Conservation (phyloP, 148 eudicot species). For the Cornus suecica region DNA sequence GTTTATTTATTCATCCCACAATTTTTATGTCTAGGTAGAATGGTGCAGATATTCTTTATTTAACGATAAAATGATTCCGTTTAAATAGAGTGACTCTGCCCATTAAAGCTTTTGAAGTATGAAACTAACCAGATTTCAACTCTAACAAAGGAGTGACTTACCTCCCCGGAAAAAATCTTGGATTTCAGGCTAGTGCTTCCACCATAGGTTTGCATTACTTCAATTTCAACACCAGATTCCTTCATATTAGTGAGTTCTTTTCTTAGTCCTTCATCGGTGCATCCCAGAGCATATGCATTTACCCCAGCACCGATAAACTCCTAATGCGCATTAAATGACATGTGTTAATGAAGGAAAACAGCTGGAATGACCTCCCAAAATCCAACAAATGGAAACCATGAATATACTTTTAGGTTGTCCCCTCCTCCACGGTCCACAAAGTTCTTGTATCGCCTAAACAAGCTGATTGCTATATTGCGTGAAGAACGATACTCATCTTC, state of each 20-base stretch:
- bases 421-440: slow-evolving; percentile 88
- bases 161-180: slow-evolving; percentile 67
- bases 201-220: slow-evolving; percentile 60
- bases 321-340: slow-evolving; percentile 31
- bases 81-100: neutral
- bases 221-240: slow-evolving; percentile 67
- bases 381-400: slow-evolving; percentile 5
- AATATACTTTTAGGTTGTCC: slow-evolving; percentile 73
- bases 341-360: slow-evolving; percentile 10
- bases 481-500: slow-evolving; percentile 96
- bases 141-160: slow-evolving; percentile 24
- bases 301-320: slow-evolving; percentile 95
- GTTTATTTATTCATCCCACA: slow-evolving; percentile 8
- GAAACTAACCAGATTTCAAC: neutral
- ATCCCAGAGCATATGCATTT: slow-evolving; percentile 92
- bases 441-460: slow-evolving; percentile 78
- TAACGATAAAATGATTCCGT: neutral
- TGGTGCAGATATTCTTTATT: neutral
- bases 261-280: slow-evolving; percentile 84
- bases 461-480: slow-evolving; percentile 82
- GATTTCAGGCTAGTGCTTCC: slow-evolving; percentile 70
- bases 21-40: neutral
- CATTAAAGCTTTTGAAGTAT: too few species aligned
- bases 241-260: slow-evolving; percentile 69
- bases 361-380: neutral